Evolutionary conservation across 2,329 filamentous ascomycete species (phyloP).

Genomic region (Diaporthe sp.): DNA sequence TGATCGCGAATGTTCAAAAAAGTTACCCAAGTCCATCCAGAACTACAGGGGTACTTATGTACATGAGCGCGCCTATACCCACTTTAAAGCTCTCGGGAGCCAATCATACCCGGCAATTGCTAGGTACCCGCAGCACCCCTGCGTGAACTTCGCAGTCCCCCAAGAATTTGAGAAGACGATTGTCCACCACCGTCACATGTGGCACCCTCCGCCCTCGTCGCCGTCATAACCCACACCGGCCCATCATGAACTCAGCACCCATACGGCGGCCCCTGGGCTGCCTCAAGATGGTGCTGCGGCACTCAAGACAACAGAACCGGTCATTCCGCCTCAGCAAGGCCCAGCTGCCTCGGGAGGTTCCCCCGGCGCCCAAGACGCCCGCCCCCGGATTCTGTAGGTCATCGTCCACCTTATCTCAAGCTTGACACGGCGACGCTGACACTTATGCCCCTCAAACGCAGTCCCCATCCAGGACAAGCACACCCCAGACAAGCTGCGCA

Average conservation of each 20-base stretch:
- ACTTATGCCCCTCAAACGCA: conserved; percentile 31
- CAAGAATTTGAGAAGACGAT: conserved; percentile 41
- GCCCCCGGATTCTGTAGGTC: conserved; percentile 48
- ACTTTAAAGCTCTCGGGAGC: neutral
- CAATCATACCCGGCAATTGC: conserved; percentile 23
- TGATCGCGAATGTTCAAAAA: conserved; percentile 38
- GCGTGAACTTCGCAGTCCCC: conserved; percentile 15
- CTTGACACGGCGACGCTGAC: conserved; percentile 23
- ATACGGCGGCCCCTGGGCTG: conserved; percentile 77
- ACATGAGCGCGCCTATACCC: neutral
- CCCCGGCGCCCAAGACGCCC: conserved; percentile 47
- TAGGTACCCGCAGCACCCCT: conserved; percentile 27
- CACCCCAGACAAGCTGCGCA: conserved; percentile 50
- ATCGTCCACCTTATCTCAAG: neutral
- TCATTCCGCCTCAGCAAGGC: conserved; percentile 35
- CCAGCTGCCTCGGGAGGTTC: conserved; percentile 30
- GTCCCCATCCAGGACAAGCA: conserved; percentile 50
- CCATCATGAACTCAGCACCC: conserved; percentile 72
- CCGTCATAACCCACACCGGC: conserved; percentile 38
- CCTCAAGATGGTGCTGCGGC: conserved; percentile 75
- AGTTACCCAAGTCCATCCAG: conserved; percentile 27
- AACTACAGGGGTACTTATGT: neutral
- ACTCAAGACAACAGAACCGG: conserved; percentile 63
- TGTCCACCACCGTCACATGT: conserved; percentile 34
- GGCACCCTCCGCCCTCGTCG: conserved; percentile 33